Conservation (phyloP, 352 stramenopile species). For the Globisporangium sylvaticum region DNA sequence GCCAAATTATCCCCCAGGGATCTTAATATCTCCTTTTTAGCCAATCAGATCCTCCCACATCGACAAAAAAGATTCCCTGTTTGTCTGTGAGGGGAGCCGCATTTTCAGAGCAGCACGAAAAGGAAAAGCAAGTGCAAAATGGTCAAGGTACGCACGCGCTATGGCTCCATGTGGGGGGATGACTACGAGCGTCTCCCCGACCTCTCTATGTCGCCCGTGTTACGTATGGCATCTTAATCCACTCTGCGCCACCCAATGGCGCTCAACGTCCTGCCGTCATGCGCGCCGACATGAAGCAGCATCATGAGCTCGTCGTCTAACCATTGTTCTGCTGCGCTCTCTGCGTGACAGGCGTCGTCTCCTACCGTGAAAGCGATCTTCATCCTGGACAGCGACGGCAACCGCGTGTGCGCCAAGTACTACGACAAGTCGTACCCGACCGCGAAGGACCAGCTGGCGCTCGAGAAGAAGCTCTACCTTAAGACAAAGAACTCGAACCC, state of each 20-base stretch:
- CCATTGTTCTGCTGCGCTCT: neutral
- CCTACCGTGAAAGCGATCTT: slow-evolving; percentile 88
- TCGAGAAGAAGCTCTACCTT: slow-evolving; percentile 88
- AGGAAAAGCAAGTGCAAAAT: slow-evolving; percentile 23
- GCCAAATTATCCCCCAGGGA: neutral
- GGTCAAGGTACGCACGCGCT: slow-evolving; percentile 52
- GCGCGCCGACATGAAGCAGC: neutral
- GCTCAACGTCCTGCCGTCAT: neutral
- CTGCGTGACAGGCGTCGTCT: slow-evolving; percentile 40
- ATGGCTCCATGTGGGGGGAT: neutral
- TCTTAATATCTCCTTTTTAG: slow-evolving; percentile 23
- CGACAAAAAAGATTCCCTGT: slow-evolving; percentile 18
- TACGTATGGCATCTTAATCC: neutral
- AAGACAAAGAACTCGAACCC: slow-evolving; percentile 90
- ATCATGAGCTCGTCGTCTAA: neutral
- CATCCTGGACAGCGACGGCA: slow-evolving; percentile 85
- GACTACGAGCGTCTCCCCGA: too few species aligned
- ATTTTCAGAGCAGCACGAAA: slow-evolving; percentile 5
- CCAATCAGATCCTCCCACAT: slow-evolving; percentile 60
- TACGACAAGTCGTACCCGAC: slow-evolving; percentile 88
- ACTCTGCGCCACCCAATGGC: neutral
- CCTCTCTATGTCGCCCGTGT: too few species aligned
- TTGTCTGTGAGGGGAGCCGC: slow-evolving; percentile 3
- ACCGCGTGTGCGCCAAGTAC: slow-evolving; percentile 90
- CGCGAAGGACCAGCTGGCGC: slow-evolving; percentile 78